Evolutionary conservation across 495 filamentous ascomycete species (phyloP), one percentile per base, ranked within the genome.

Genomic region (Aspergillus ellipticus): DNA sequence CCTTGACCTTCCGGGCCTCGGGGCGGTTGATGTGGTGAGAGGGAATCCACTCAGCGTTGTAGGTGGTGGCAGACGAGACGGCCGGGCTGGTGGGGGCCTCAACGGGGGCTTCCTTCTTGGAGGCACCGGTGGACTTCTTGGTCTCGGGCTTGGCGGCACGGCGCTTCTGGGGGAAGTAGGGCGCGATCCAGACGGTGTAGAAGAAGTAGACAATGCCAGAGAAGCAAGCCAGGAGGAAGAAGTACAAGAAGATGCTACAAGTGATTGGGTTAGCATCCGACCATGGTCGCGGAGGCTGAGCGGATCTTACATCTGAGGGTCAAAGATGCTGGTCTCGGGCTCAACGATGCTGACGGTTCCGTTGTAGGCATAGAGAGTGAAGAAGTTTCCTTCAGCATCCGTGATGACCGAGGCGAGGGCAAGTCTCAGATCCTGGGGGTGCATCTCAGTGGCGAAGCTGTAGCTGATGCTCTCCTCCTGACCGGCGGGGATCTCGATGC

Each of bases 1-100:
- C 87, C 80, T 90, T 89, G 59, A 93, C 85, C 65, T 89, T 85
- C 63, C 84, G 85, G 42, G 90, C 86, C 58, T 86, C 79, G 37
- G 92, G 91, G 63, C 88, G 85, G 77, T 94, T 91, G 71, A 97
- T 84, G 74, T 97, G 93, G 67, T 88, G 84, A 54, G 83, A 85
- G 16, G 94, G 94, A 66, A 98, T 97, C 94, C 94, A 98, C 74
- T 87, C 89, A 76, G 92, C 89, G 65, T 98, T 94, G 72, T 94
- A 97, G 51, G 82, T 80, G 74, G 91, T 90, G 16, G 81, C 74
- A 45, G 73, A 81, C 20, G 87, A 83, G 47, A 86, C 87, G 53
- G 87, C 88, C 21, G 88, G 79, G 54, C 83, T 84, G 75, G 88
- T 87, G 13, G 82, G 75, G 54, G 81, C 85, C 56, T 86, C 81